Conservation (phyloP, 2,329 filamentous ascomycete species). For the Fusarium burgessii region DNA sequence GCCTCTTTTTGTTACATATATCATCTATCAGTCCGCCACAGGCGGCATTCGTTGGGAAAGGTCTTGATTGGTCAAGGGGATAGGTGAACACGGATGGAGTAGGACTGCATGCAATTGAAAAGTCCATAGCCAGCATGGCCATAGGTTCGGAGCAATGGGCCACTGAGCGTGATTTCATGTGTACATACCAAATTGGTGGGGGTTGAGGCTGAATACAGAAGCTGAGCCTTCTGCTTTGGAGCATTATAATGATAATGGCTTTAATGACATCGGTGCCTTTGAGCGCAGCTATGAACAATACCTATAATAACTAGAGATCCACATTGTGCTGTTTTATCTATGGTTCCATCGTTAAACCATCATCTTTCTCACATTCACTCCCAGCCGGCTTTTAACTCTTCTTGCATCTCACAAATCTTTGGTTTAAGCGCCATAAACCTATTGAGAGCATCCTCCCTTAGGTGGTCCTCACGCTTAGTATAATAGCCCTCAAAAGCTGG, state of each 20-base stretch:
- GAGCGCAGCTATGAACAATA: neutral
- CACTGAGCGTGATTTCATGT: constrained; percentile 25
- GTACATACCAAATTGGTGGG: constrained; percentile 42
- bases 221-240: constrained; percentile 34
- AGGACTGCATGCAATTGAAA: constrained; percentile 27
- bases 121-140: constrained; percentile 20
- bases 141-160: constrained; percentile 26
- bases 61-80: constrained; percentile 7
- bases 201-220: constrained; percentile 39
- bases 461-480: constrained; percentile 46
- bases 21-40: constrained; percentile 18
- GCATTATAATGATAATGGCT: constrained; percentile 25
- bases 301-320: neutral
- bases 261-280: constrained; percentile 20
- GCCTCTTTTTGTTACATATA: constrained; percentile 16
- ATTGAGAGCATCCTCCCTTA: constrained; percentile 50
- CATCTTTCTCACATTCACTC: neutral
- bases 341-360: neutral
- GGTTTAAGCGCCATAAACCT: constrained; percentile 46
- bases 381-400: constrained; percentile 29
- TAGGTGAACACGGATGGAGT: constrained; percentile 18
- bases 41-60: constrained; percentile 10
- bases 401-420: constrained; percentile 34
- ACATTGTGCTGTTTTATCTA: neutral
- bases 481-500: constrained; percentile 55